A percentile compares a stretch with the other conserved stretches of the same genome.
Conservation (phyloP, 2,329 filamentous ascomycete genomes). For the Drechslerella coelobrocha region DNA sequence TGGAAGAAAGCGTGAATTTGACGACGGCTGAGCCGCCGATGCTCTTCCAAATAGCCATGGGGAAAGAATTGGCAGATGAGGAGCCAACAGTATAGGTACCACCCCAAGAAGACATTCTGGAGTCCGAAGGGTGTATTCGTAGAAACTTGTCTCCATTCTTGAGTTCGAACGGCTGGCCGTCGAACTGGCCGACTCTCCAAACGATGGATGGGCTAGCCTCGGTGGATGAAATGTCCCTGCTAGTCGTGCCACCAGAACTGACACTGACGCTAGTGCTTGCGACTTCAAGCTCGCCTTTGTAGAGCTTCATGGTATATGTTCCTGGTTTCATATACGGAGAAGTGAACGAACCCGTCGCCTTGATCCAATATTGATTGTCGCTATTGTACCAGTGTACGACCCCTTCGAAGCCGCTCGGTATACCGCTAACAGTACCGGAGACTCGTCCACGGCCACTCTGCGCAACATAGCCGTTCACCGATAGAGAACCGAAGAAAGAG, state of each 20-base stretch:
- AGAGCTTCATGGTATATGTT: slow-evolving; percentile 72
- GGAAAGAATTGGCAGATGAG: slow-evolving; percentile 64
- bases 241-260: slow-evolving; percentile 62
- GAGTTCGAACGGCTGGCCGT: slow-evolving; percentile 70
- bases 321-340: slow-evolving; percentile 72
- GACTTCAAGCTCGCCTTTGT: slow-evolving; percentile 67
- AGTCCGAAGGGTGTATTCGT: slow-evolving; percentile 72
- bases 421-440: slow-evolving; percentile 67
- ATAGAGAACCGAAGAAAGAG: slow-evolving; percentile 67
- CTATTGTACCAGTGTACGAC: slow-evolving; percentile 73
- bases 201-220: slow-evolving; percentile 63
- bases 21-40: slow-evolving; percentile 40
- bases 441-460: slow-evolving; percentile 67
- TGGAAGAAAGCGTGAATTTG: slow-evolving; percentile 41
- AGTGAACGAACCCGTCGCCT: slow-evolving; percentile 66
- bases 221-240: slow-evolving; percentile 63
- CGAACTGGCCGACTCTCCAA: slow-evolving; percentile 71
- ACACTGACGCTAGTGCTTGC: slow-evolving; percentile 63
- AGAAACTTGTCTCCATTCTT: slow-evolving; percentile 71
- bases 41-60: slow-evolving; percentile 70
- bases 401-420: slow-evolving; percentile 63
- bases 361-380: slow-evolving; percentile 70
- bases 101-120: slow-evolving; percentile 69
- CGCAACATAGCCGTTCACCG: slow-evolving; percentile 67
- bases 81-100: slow-evolving; percentile 70